Conservation (phyloP, 768 basidiomycete genomes). For the Mrakia blollopis region DNA sequence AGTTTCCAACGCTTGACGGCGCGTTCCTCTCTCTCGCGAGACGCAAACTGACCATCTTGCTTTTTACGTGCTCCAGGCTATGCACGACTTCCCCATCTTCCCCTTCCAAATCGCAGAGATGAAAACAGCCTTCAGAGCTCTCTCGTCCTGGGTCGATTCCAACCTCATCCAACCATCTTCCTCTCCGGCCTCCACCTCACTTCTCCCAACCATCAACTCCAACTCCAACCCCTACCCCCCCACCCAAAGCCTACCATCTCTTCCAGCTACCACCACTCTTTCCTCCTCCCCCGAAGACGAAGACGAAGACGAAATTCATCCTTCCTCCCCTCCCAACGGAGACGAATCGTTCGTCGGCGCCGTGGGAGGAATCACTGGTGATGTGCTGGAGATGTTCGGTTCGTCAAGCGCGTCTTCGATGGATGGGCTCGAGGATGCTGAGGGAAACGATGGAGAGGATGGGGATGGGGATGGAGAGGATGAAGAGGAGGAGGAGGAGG, state of each 20-base stretch:
- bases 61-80: neutral
- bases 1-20: too few species aligned
- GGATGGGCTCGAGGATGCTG: neutral
- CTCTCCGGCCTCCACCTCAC: neutral
- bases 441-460: neutral
- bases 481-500: neutral
- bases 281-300: neutral
- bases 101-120: constrained; percentile 14
- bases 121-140: neutral
- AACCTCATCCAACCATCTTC: neutral
- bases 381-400: constrained; percentile 4
- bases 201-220: neutral
- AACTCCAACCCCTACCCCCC: neutral
- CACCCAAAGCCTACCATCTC: neutral
- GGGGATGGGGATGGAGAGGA: too few species aligned
- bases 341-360: neutral
- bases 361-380: neutral
- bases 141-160: constrained; percentile 1
- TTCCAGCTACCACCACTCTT: neutral
- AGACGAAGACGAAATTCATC: too few species aligned
- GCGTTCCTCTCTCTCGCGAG: too few species aligned
- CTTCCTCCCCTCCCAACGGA: neutral
- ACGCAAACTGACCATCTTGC: neutral
- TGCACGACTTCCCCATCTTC: constrained; percentile 20
- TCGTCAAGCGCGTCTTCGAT: neutral